Conservation (phyloP, 768 basidiomycete species). For the Clathrus columnatus region DNA sequence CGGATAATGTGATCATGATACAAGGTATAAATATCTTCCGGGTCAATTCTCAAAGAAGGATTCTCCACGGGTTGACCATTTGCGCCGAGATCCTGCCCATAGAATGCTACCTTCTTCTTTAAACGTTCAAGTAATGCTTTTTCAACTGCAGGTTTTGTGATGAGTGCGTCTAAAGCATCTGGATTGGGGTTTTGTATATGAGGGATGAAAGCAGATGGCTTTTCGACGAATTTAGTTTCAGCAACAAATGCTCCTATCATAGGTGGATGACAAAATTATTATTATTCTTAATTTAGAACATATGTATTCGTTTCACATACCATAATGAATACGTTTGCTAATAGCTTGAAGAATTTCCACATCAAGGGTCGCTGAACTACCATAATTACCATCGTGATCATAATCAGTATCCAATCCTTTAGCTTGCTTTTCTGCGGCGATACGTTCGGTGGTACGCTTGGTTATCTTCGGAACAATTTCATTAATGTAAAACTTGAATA, state of each 20-base stretch:
- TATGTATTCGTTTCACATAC: no score
- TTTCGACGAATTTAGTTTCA: slow-evolving; percentile 88
- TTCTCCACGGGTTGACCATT: slow-evolving; percentile 46
- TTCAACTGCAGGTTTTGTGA: slow-evolving; percentile 98
- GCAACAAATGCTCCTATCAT: slow-evolving; percentile 92
- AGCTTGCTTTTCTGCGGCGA: slow-evolving; percentile 57
- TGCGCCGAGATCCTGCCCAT: slow-evolving; percentile 74
- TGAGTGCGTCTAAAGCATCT: slow-evolving; percentile 69
- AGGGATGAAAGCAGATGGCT: slow-evolving; percentile 84
- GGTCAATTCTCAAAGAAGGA: slow-evolving; percentile 66
- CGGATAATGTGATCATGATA: slow-evolving; percentile 97
- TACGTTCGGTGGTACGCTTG: slow-evolving; percentile 52
- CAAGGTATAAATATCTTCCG: slow-evolving; percentile 85
- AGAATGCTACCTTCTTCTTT: slow-evolving; percentile 69
- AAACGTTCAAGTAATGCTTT: slow-evolving; percentile 72
- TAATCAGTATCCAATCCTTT: slow-evolving; percentile 63
- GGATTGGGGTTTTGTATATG: slow-evolving; percentile 80
- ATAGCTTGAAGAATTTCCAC: slow-evolving; percentile 97
- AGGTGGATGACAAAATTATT: background rate
- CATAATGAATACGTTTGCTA: slow-evolving; percentile 96
- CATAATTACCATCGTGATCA: slow-evolving; percentile 97
- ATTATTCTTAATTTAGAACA: no score
- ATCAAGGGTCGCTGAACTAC: slow-evolving; percentile 89
- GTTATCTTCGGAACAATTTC: slow-evolving; percentile 88
- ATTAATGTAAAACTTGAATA: slow-evolving; percentile 82